Evolutionary conservation across 2,329 filamentous ascomycete species (phyloP), one percentile per base, ranked within the genome.

Genomic region (Blastomyces parvus): DNA sequence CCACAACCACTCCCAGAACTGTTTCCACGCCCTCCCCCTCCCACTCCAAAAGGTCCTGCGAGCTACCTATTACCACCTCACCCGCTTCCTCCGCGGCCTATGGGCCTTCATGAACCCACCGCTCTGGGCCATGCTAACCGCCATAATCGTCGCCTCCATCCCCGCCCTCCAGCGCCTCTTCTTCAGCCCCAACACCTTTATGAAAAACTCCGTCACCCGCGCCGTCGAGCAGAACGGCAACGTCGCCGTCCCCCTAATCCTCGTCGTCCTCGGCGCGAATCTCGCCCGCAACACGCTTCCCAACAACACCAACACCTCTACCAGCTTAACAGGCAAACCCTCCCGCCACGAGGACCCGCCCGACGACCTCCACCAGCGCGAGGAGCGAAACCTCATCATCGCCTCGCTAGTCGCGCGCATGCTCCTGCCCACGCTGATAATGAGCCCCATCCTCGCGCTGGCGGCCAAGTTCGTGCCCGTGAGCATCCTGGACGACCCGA

Each of bases 101-200:
- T 94, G 89, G 89, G 88, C 89, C 58, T 96, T 97, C 75, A 97
- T 99, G 93, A 97, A 97, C 76, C 93, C 94, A 52, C 94, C 94
- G 0, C 86, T 99, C 33, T 97, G 92, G 91, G 92, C 94, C 38
- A 97, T 99, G 94, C 80, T 97, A 42, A 80, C 87, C 48, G 90
- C 94, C n/a, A 87, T 97, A 56, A 78, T 96, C 60, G 89, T 99
- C 6, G 94, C 94, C 2, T 96, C 91, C 0, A 84, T 97, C 6
- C 94, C 94, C 0, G 72, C 80, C 0, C 83, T 99, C 8, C 93
- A 99, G 74, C 80, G 82, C 50, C 78, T 94, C 22, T 97, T 99
- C 79, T 99, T 97, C 77, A 82, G 87, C 61, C 86, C 91, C 46
- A 93, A 90, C 22, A 91, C 91, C 0, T 96, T 99, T 71, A 80